Conservation (phyloP, 2,329 filamentous ascomycete species). For the Phyllosticta capitalensis region DNA sequence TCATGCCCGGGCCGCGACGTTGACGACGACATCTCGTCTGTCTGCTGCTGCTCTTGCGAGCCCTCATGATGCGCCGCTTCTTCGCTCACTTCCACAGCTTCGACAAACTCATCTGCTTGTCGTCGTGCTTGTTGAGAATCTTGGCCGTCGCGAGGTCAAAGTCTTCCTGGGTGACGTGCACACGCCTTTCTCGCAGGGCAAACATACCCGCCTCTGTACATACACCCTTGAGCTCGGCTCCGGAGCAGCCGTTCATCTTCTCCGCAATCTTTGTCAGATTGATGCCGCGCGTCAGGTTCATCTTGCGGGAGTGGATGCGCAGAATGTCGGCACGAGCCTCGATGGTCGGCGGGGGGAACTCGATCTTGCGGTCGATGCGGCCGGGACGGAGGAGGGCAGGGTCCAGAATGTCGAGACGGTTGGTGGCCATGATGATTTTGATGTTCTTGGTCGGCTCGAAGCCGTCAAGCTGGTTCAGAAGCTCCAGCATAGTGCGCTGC, state of each 20-base stretch:
- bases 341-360: constrained; percentile 93
- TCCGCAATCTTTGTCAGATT: constrained; percentile 97
- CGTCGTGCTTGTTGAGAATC: constrained; percentile 98
- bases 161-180: constrained; percentile 98
- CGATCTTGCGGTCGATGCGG: constrained; percentile 96
- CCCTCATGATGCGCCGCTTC: background rate
- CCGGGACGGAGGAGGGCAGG: constrained; percentile 91
- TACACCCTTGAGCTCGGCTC: constrained; percentile 95
- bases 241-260: constrained; percentile 99
- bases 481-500: constrained; percentile 95
- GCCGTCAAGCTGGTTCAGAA: constrained; percentile 95
- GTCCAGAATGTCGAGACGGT: constrained; percentile 93
- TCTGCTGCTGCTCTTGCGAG: background rate
- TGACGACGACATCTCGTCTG: background rate
- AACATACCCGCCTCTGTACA: constrained; percentile 99
- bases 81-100: constrained; percentile 67
- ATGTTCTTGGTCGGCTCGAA: constrained; percentile 99
- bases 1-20: background rate
- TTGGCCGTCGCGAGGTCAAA: constrained; percentile 98
- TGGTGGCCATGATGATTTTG: constrained; percentile 99
- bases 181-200: constrained; percentile 83
- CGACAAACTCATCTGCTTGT: constrained; percentile 86
- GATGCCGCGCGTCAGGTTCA: constrained; percentile 97
- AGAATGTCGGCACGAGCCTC: constrained; percentile 96
- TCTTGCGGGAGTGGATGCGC: constrained; percentile 92